These are phyloP conservation scores for Aureoboletus auriporus DNA, from an alignment of 768 basidiomycete species.

Conservation along the genomic window DNA sequence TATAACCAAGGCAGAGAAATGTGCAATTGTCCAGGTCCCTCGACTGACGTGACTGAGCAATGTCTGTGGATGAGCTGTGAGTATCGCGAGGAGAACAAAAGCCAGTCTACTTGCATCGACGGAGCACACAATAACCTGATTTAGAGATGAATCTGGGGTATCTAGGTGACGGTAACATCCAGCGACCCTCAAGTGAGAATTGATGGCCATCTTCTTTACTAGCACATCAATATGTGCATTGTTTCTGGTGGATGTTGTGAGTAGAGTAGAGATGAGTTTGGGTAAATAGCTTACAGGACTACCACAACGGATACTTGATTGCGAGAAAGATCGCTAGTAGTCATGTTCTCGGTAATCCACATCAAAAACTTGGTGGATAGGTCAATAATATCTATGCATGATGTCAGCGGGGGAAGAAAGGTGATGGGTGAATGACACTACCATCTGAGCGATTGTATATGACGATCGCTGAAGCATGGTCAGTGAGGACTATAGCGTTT, in stretches of 20 bases:
- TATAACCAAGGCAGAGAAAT: slow-evolving; percentile 44
- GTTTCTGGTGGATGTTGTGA: slow-evolving; percentile 11
- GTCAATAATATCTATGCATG: slow-evolving; percentile 13
- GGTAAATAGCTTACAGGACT: slow-evolving; percentile 13
- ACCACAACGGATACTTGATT: slow-evolving; percentile 17
- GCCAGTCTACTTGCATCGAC: slow-evolving; percentile 33
- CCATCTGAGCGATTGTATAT: slow-evolving; percentile 18
- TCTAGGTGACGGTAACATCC: slow-evolving; percentile 12
- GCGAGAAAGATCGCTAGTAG: background rate
- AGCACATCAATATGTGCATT: slow-evolving; percentile 11
- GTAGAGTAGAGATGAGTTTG: background rate
- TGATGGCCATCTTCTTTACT: slow-evolving; percentile 9
- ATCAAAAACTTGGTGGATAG: slow-evolving; percentile 16
- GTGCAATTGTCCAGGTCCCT: slow-evolving; percentile 38
- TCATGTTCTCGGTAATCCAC: slow-evolving; percentile 10
- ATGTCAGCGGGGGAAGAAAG: slow-evolving; percentile 1
- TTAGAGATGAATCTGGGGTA: slow-evolving; percentile 14
- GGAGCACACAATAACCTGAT: slow-evolving; percentile 39
- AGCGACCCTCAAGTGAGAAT: slow-evolving; percentile 15
- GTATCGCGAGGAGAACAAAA: background rate
- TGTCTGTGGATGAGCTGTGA: slow-evolving; percentile 26
- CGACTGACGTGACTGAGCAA: slow-evolving; percentile 37
- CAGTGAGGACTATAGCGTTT: background rate
- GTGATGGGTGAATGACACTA: background rate
- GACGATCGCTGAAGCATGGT: slow-evolving; percentile 16